A percentile compares a stretch with the other conserved stretches of the same genome.
These are phyloP conservation scores for Verticillium longisporum DNA, from an alignment of 2,329 filamentous ascomycete species.

Conservation along the genomic window DNA sequence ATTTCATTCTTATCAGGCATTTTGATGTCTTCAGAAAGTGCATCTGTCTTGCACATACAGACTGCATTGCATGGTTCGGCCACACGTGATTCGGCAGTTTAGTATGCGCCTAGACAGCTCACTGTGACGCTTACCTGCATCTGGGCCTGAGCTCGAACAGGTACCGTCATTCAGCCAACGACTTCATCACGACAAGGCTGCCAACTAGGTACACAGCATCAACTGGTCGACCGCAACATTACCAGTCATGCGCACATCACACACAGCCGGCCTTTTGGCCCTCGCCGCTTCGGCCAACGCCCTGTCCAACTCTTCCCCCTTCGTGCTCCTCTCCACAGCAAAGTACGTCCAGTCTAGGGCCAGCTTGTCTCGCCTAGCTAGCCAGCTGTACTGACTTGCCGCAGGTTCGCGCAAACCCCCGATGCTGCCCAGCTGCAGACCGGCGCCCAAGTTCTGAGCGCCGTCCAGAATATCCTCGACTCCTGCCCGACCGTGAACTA, in stretches of 20 bases:
- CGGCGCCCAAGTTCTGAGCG: constrained; percentile 32
- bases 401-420: background rate
- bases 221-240: background rate
- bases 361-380: background rate
- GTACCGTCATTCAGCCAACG: constrained; percentile 1
- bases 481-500: constrained; percentile 70
- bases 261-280: constrained; percentile 42
- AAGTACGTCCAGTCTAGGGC: constrained; percentile 51
- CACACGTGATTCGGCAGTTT: background rate
- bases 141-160: background rate
- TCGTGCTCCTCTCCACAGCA: constrained; percentile 79
- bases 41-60: background rate
- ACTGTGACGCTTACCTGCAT: background rate
- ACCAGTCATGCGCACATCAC: constrained; percentile 46
- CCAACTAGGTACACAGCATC: background rate
- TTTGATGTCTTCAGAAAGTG: background rate
- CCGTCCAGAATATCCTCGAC: constrained; percentile 46
- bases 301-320: constrained; percentile 82
- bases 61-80: background rate
- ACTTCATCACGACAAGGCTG: background rate
- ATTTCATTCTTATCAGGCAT: no score
- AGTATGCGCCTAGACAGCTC: background rate
- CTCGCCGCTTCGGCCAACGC: constrained; percentile 57
- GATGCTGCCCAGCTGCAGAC: constrained; percentile 39
- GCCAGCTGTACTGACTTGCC: background rate